Evolutionary conservation across 2,329 filamentous ascomycete species (phyloP).

Genomic region (Colletotrichum tanaceti): DNA sequence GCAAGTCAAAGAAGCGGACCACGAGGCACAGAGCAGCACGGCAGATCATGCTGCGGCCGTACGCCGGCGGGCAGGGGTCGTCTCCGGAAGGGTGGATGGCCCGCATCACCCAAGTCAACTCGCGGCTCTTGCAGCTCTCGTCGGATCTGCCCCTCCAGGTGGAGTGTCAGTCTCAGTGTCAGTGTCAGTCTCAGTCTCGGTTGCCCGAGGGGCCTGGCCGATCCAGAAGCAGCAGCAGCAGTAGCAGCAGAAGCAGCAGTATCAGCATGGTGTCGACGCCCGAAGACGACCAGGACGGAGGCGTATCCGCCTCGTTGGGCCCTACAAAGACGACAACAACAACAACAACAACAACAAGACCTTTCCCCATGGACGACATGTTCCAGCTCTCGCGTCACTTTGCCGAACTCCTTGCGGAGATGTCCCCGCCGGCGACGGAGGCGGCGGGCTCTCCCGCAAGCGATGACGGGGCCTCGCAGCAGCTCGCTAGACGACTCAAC

Average conservation of each 20-base stretch:
- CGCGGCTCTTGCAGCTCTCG: constrained; percentile 53
- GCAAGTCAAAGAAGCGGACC: constrained; percentile 34
- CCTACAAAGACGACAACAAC: constrained; percentile 39
- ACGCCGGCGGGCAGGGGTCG: constrained; percentile 39
- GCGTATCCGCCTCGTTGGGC: too few relatives aligned
- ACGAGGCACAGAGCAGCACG: constrained; percentile 46
- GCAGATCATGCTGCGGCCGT: constrained; percentile 48
- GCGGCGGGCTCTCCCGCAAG: constrained; percentile 34
- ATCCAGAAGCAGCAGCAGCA: too few relatives aligned
- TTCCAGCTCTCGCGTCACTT: constrained; percentile 55
- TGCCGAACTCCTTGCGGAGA: constrained; percentile 50
- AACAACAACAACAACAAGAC: too few relatives aligned
- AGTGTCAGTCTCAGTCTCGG: constrained; percentile 21
- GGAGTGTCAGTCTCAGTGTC: too few relatives aligned
- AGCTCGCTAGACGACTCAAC: constrained; percentile 31
- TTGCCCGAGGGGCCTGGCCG: constrained; percentile 17
- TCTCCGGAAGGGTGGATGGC: constrained; percentile 52
- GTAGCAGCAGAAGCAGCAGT: too few relatives aligned
- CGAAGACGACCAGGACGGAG: constrained; percentile 38
- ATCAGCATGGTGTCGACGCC: constrained; percentile 36
- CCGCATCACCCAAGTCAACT: constrained; percentile 53
- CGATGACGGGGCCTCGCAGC: constrained; percentile 19
- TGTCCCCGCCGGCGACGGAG: constrained; percentile 30
- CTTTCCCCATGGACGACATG: constrained; percentile 56
- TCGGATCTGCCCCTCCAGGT: constrained; percentile 48